These are phyloP conservation scores for Coemansia sp. DNA, from an alignment of 192 early-diverging fungal species.

Conservation along the genomic window DNA sequence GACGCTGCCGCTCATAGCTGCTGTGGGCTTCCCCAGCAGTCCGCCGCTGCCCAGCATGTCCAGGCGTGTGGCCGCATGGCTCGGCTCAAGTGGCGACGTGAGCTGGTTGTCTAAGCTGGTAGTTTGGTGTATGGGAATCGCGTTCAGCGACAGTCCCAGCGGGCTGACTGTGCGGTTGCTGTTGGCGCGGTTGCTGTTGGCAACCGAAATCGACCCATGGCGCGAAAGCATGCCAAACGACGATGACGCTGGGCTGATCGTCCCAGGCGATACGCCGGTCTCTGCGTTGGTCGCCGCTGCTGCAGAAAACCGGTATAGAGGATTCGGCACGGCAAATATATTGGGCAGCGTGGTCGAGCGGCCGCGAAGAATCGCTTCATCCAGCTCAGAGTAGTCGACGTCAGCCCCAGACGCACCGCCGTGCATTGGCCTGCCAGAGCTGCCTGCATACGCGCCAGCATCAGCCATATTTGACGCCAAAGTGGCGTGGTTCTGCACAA, in stretches of 20 bases:
- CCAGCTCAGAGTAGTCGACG: slow-evolving; percentile 46
- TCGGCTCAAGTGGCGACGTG: slow-evolving; percentile 19
- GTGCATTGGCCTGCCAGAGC: neutral
- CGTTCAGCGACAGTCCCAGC: slow-evolving; percentile 31
- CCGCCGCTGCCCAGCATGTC: slow-evolving; percentile 8
- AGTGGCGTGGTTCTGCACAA: slow-evolving; percentile 20
- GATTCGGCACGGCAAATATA: slow-evolving; percentile 37
- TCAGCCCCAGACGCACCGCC: slow-evolving; percentile 4
- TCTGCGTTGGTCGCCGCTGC: slow-evolving; percentile 12
- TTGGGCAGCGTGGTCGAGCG: slow-evolving; percentile 51
- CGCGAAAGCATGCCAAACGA: slow-evolving; percentile 44
- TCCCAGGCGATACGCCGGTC: slow-evolving; percentile 10
- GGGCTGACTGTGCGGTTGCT: slow-evolving; percentile 47
- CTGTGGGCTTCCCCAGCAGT: neutral
- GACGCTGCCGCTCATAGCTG: slow-evolving; percentile 22
- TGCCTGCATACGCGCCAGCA: neutral
- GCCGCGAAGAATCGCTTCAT: slow-evolving; percentile 51
- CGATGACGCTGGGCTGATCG: slow-evolving; percentile 37
- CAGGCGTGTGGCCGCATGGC: slow-evolving; percentile 7
- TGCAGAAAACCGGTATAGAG: slow-evolving; percentile 31
- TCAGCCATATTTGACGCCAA: neutral
- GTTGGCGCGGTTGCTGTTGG: slow-evolving; percentile 37
- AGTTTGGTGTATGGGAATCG: slow-evolving; percentile 42
- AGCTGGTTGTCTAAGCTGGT: slow-evolving; percentile 45
- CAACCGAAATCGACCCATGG: slow-evolving; percentile 39